Evolutionary conservation across 164 flowering plant genomes (phyloP), one percentile per base, ranked within the genome.

Genomic region (Vitis rotundifolia): DNA sequence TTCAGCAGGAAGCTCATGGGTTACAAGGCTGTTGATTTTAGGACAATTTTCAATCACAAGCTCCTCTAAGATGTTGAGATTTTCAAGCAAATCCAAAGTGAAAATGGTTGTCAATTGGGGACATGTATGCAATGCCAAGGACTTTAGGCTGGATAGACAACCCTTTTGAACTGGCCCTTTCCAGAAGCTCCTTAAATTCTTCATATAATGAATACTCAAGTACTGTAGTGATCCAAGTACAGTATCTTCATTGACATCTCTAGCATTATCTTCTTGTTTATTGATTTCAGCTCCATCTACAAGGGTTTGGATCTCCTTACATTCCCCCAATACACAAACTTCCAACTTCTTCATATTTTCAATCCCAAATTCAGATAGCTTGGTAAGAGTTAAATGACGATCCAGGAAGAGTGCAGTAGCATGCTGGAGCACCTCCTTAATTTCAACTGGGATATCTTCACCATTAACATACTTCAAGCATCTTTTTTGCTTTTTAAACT

Each of bases 1-100:
- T 53, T 58, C 22, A 9, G 61, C 26, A 50, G 29, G 19, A n/a
- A 8, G 2, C 16, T 67, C 48, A n/a, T 14, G 6, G 49, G 51
- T 55, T 5, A 66, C 59, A 5, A 66, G 1, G 63, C 10, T 62
- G 49, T 1, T 12, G 14, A 75, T 9, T 11, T 13, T 26, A 0
- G 67, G 47, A 26, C 71, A 70, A 61, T 59, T 54, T 26, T 54
- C 55, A 49, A 75, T 22, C 8, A 5, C 56, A 9, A 75, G 50
- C 13, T 44, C 67, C 48, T 66, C 63, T 18, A 75, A 61, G 11
- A 31, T 47, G 10, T 19, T 4, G 22, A 75, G 67, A 19, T 60
- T 58, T 2, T 48, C 19, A n/a, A 75, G 53, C 9, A 75, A 9
- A 8, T 15, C 49, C 9, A 0, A 5, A 1, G 61, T 26, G 62